These are phyloP conservation scores for Pluteus cervinus DNA, from an alignment of 768 basidiomycete genomes.

Conservation along the genomic window DNA sequence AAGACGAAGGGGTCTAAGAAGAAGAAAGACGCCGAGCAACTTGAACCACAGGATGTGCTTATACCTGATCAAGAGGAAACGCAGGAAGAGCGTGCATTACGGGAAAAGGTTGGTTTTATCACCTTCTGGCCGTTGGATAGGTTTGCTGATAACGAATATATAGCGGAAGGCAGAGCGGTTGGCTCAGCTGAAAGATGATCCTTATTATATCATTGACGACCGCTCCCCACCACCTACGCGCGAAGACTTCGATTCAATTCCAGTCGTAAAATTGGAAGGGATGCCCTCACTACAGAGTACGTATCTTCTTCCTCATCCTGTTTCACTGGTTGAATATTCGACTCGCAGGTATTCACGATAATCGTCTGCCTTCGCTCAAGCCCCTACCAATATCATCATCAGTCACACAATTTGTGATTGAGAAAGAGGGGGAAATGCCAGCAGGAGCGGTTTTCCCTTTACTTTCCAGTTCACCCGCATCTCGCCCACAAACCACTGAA, in stretches of 20 bases:
- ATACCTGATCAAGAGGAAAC: slow-evolving; percentile 36
- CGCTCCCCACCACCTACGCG: slow-evolving; percentile 29
- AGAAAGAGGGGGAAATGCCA: slow-evolving; percentile 85
- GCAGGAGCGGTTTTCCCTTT: slow-evolving; percentile 37
- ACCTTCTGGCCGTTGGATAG: neutral
- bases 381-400: slow-evolving; percentile 33
- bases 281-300: slow-evolving; percentile 45
- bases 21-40: slow-evolving; percentile 23
- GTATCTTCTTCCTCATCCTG: slow-evolving; percentile 7
- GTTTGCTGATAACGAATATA: neutral
- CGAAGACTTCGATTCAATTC: slow-evolving; percentile 86
- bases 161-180: slow-evolving; percentile 74
- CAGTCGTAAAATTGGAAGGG: slow-evolving; percentile 78
- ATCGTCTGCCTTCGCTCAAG: slow-evolving; percentile 39
- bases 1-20: slow-evolving; percentile 31
- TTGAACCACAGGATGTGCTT: slow-evolving; percentile 24
- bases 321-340: neutral
- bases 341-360: slow-evolving; percentile 20
- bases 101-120: slow-evolving; percentile 50
- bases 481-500: no score
- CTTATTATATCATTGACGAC: slow-evolving; percentile 83
- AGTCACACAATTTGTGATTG: slow-evolving; percentile 52
- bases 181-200: slow-evolving; percentile 78
- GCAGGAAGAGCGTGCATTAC: slow-evolving; percentile 50
- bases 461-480: no score